A percentile compares a stretch with the other conserved stretches of the same genome.
Conservation (phyloP, 2,329 filamentous ascomycete species). For the Penicillium olsonii region DNA sequence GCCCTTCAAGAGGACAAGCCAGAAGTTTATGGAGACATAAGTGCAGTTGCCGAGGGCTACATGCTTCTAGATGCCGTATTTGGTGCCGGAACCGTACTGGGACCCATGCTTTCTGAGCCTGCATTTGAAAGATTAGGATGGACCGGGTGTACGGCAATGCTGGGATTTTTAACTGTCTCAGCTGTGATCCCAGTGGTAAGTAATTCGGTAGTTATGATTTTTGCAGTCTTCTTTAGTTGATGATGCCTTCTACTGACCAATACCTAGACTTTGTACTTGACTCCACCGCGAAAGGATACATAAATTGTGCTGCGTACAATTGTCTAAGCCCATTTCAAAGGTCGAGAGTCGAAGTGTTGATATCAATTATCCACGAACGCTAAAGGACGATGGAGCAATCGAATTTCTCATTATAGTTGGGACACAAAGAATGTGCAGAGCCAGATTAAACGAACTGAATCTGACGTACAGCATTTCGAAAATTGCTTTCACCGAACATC, state of each 20-base stretch:
- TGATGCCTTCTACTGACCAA: background rate
- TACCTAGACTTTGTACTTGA: background rate
- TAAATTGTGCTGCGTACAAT: background rate
- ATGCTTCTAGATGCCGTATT: constrained; percentile 13
- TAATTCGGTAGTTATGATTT: background rate
- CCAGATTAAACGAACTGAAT: too few species aligned
- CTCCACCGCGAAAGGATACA: background rate
- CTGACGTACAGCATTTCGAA: too few species aligned
- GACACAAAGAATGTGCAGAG: too few species aligned
- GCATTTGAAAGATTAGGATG: background rate
- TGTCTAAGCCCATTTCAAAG: background rate
- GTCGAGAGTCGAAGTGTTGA: background rate
- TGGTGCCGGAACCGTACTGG: constrained; percentile 6
- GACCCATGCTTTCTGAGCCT: constrained; percentile 1
- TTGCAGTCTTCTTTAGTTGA: too few species aligned
- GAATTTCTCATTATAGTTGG: too few species aligned
- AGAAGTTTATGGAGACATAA: constrained; percentile 1
- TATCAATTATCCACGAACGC: background rate
- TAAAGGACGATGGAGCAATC: too few species aligned
- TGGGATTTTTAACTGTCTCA: constrained; percentile 1
- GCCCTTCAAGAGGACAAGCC: background rate
- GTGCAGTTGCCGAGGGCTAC: constrained; percentile 6
- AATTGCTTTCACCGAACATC: too few species aligned
- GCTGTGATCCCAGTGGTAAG: constrained; percentile 7
- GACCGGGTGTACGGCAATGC: constrained; percentile 1